Base-by-base conservation (phyloP, 2,329 filamentous ascomycete species). In the Lecanosticta acicola region DNA sequence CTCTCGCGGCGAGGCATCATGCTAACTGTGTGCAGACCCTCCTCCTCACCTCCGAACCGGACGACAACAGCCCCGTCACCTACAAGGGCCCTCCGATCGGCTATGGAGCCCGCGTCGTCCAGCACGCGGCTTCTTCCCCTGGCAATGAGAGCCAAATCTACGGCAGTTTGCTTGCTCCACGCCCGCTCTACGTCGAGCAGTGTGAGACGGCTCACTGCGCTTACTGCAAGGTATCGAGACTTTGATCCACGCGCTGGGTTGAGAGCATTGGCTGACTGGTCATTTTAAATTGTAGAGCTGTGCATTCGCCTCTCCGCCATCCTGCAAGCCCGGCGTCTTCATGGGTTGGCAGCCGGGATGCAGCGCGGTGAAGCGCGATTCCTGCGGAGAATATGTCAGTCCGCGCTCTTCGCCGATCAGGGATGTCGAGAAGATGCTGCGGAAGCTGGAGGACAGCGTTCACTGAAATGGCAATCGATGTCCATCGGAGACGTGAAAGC, bases 61-160 rank as follows among this genome's bases (percentile, higher is more conserved):
- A 48, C 32, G 18, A 20, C 17, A 14, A 13, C 19, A n/a, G 11
- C 8, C 19, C 33, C 14, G 32, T 21, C 14, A 34, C 37, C n/a
- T 45, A 49, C 46, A 17, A 13, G 7, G 42, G 47, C 3, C 32
- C 43, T n/a, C 47, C 43, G 13, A 49, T 49, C 35, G 42, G 47
- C 21, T 49, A 32, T 34, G 29, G 36, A 8, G 42, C 42, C 24
- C 29, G 37, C 21, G 21, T 39, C 32, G 18, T 42, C 32, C 8
- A 24, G 17, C 46, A 49, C 38, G 19, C 11, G 37, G 26, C 26
- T 8, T 41, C 36, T 8, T 7, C 10, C 10, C 36, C 40, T 29
- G 14, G 32, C 32, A 35, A 14, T n/a, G 33, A 14, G n/a, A 35
- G 3, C 29, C 19, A 21, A 26, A 18, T 29, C 9, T 26, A 29